Base-by-base conservation (phyloP, 257 asterid species). In the Ajuga chamaepitys region DNA sequence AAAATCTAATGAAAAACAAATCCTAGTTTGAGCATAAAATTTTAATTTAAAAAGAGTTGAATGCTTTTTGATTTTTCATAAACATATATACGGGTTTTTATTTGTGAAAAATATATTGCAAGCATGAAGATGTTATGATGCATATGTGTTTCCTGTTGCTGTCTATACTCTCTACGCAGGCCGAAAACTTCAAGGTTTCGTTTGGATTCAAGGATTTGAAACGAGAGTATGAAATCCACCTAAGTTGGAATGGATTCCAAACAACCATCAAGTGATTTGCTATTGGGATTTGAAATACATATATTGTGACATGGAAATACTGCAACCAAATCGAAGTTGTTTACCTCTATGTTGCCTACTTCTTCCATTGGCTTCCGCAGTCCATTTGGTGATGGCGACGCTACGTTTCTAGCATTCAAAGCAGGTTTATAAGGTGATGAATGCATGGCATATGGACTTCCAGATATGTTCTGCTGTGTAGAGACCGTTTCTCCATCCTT, bases 321-420 rank as follows among this genome's bases (percentile, higher is more conserved):
- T 30, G 44, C 62, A 16, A 51, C 21, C 20, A 7, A 8, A 47
- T 42, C n/a, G 37, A 9, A 44, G 34, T 12, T 12, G 25, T 22
- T 67, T 87, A 92, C 98, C 98, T 82, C 89, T 21, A 87, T 81
- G 81, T 85, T 89, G 68, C 93, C 97, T 35, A 92, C 96, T 48
- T 89, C 94, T 75, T 84, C 98, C 98, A 89, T 89, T 22, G 96
- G 96, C 74, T 80, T 92, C 83, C 96, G 77, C 69, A 69, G 82
- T 59, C 81, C 76, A 68, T 57, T 83, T 22, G 86, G 79, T 9
- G 86, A 76, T 41, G 70, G 78, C 70, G 76, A 72, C 38, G 78
- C 63, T 2, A 60, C 48, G 17, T 72, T 81, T 75, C 77, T 78
- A 65, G 80, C 79, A 54, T 63, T 81, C 65, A 77, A 55, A 66